Conservation (phyloP, 2,329 filamentous ascomycete species). For the Alternaria sp. region DNA sequence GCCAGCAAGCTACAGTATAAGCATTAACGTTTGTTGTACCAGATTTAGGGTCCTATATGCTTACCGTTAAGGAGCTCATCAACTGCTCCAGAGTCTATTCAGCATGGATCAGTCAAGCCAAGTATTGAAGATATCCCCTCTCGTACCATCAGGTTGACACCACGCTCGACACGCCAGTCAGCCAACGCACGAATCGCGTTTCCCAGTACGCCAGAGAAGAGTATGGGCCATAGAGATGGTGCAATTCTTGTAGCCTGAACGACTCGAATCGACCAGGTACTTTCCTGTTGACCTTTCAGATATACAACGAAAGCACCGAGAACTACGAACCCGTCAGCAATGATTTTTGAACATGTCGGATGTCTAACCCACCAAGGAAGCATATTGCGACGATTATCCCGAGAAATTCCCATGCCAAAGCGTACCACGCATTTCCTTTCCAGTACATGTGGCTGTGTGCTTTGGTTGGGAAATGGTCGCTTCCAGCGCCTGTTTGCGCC, state of each 20-base stretch:
- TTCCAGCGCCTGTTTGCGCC: background rate
- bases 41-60: background rate
- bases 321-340: background rate
- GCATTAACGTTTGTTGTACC: background rate
- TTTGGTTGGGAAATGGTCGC: background rate
- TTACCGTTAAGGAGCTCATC: background rate
- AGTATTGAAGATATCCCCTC: background rate
- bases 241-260: constrained; percentile 16
- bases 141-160: constrained; percentile 14
- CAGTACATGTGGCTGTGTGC: background rate
- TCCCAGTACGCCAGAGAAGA: constrained; percentile 20
- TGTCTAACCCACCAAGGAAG: background rate
- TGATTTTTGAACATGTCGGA: background rate
- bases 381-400: background rate
- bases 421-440: background rate
- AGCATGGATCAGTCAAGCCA: background rate
- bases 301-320: background rate
- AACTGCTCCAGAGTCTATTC: background rate
- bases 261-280: background rate
- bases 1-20: background rate
- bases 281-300: background rate
- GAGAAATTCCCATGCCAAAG: background rate
- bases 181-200: constrained; percentile 17
- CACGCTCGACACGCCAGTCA: constrained; percentile 20
- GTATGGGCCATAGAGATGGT: constrained; percentile 20